Evolutionary conservation across 768 basidiomycete species (phyloP), one percentile per base, ranked within the genome.

Genomic region (Tephrocybe sp.): DNA sequence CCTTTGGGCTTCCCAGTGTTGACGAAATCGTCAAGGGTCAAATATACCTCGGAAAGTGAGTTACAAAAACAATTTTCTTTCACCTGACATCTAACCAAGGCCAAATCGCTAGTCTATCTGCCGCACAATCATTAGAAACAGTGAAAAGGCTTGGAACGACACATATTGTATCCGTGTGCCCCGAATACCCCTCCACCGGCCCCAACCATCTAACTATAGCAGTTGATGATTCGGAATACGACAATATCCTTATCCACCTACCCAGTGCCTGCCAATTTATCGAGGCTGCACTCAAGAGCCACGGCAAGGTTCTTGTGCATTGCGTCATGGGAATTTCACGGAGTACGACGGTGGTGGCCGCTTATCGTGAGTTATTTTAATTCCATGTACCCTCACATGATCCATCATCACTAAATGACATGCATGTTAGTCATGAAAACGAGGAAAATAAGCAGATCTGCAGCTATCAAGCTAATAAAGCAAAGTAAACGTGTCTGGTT

Each of bases 251-350:
- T 13, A 79, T 83, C n/a, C 76, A 85, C 56, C 69, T 90, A 2
- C 80, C 83, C 3, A 51, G 61, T 15, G 73, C 82, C 9, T 83
- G 82, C 58, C 63, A 58, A 12, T 90, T 87, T 62, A 87, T 90
- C 24, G 73, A 84, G 55, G 53, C 69, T 18, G 83, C 86, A 3
- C 55, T 89, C 33, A 61, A 67, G 8, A 31, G 59, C 1, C 75
- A 76, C 21, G 84, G 84, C 0, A 73, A 69, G 39, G 78, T 88
- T 4, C 74, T 89, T 9, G 82, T 88, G 12, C 87, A 89, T 53
- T 88, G 87, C 59, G 69, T 82, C 9, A 84, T 86, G 79, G 88
- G 87, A 4, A 66, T 88, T 7, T 89, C 84, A 0, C 72, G 87
- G 53, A 87, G 85, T 54, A 70, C 79, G 31, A 81, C 86, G 8